Conservation (phyloP, 768 basidiomycete genomes). For the Rhizopogon salebrosus region DNA sequence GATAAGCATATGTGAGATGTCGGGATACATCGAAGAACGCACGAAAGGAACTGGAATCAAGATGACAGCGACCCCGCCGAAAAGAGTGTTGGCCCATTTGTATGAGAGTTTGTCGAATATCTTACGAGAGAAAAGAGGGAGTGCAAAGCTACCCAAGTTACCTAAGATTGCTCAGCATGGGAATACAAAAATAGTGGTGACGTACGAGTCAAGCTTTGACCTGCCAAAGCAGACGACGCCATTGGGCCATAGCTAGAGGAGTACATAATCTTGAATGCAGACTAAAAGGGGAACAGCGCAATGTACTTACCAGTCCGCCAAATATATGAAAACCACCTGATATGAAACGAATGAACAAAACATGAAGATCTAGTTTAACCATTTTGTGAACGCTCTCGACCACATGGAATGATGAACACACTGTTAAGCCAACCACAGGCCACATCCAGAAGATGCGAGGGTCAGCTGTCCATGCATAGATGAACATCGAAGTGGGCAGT, state of each 20-base stretch:
- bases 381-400: background rate
- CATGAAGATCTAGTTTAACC: constrained; percentile 35
- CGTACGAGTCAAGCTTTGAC: constrained; percentile 53
- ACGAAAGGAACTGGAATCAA: constrained; percentile 58
- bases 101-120: constrained; percentile 55
- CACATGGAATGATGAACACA: background rate
- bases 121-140: constrained; percentile 56
- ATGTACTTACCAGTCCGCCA: constrained; percentile 51
- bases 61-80: constrained; percentile 43
- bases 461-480: constrained; percentile 66
- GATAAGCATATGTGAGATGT: background rate
- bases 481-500: constrained; percentile 55
- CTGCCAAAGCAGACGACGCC: constrained; percentile 64
- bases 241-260: constrained; percentile 44
- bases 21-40: constrained; percentile 9
- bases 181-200: background rate
- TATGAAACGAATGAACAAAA: constrained; percentile 51
- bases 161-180: constrained; percentile 25
- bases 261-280: background rate
- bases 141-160: constrained; percentile 44
- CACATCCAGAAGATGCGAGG: constrained; percentile 54
- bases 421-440: constrained; percentile 10
- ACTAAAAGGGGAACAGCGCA: background rate
- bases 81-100: constrained; percentile 54
- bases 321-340: constrained; percentile 48